phyloP scores from a whole-genome alignment of 257 asterid genomes.

The Handroanthus guayacan region DNA sequence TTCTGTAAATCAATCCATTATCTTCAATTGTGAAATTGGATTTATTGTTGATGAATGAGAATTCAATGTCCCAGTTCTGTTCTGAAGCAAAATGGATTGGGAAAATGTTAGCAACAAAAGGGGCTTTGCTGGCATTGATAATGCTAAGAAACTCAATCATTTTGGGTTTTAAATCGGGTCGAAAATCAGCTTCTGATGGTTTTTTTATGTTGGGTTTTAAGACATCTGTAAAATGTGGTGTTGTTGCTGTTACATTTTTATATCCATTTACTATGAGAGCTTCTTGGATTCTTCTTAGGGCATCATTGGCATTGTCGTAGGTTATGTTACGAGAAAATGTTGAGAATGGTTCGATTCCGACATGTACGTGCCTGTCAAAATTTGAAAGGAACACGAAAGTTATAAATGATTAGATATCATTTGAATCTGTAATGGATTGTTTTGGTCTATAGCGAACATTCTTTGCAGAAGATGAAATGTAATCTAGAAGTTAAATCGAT shows the following conservation, averaged over 20 bases:
- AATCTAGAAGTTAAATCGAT: no score
- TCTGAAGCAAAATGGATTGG: constrained; percentile 44
- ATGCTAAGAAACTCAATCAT: constrained; percentile 33
- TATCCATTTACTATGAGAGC: not conserved
- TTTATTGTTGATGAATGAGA: constrained; percentile 47
- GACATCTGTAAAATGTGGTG: constrained; percentile 40
- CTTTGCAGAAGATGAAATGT: no score
- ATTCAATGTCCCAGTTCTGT: constrained; percentile 35
- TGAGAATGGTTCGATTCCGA: constrained; percentile 32
- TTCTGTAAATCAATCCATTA: constrained; percentile 38
- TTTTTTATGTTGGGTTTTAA: not conserved
- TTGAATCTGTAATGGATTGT: no score
- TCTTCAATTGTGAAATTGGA: constrained; percentile 38
- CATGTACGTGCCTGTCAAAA: not conserved
- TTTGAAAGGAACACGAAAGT: no score
- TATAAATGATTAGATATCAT: no score
- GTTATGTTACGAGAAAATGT: not conserved
- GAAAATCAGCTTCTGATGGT: constrained; percentile 56
- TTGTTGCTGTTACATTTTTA: constrained; percentile 18
- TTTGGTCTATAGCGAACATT: no score
- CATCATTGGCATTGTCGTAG: not conserved
- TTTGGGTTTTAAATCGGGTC: constrained; percentile 36
- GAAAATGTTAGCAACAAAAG: constrained; percentile 45
- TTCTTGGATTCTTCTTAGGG: not conserved
- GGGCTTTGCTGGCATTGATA: constrained; percentile 37